Base-by-base conservation (phyloP, 2,329 filamentous ascomycete species). In the Curvularia sp. region DNA sequence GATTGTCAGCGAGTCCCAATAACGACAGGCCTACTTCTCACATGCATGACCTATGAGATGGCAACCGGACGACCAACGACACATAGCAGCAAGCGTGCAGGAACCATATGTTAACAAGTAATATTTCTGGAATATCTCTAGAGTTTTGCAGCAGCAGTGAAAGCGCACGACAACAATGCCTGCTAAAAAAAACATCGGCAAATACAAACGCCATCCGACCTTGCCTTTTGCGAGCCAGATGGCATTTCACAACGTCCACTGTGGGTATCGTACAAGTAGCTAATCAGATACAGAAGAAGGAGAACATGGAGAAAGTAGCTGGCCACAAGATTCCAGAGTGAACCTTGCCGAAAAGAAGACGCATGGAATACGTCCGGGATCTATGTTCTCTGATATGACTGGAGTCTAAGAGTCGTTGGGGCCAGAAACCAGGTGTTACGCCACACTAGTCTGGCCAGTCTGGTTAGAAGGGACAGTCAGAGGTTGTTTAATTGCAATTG, bases 401-500 rank as follows among this genome's bases (percentile, higher is more conserved):
- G n/a, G 18, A 19, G 1, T 23, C 10, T 18, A 12, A 19, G 18
- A 21, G n/a, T 13, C 19, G 13, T 21, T 42, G 25, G 25, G 19
- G 25, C 39, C 7, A 39, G 39, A 39, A 18, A 42, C 15, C 25
- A 23, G n/a, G 13, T 28, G 15, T 49, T 63, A 69, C 18, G 54
- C 43, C 30, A 62, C 57, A 36, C 62, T 57, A 38, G 54, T 38
- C 3, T 59, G 53, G 27, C 63, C 57, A 38, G 65, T 43, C n/a
- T 65, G 56, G 25, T 38, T 41, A 39, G 58, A 34, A n/a, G 50
- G 59, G 3, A 61, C 48, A 1, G 65, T n/a, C 2, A 62, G 28
- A 28, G 66, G 60, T 23, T 70, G 67, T 47, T 72, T 70, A 21
- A 66, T 66, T 15, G 68, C 68, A 18, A 76, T 71, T 2, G 63